Evolutionary conservation across 1,139 yeast species (phyloP).

Genomic region (Lodderomyces orthopsilosis): DNA sequence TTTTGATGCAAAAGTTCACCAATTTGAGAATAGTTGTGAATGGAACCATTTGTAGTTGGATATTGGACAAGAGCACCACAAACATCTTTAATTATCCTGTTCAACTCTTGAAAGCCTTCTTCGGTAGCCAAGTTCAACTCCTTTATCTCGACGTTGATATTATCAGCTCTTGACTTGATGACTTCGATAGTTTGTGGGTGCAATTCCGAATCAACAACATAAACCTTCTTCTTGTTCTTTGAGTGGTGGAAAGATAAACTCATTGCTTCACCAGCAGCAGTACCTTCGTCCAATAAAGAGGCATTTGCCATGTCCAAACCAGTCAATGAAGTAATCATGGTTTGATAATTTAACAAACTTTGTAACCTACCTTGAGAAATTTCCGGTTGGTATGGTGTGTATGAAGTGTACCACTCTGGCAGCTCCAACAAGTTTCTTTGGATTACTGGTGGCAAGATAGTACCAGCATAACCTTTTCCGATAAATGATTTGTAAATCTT

Average conservation of each 20-base stretch:
- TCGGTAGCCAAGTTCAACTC: conserved; percentile 53
- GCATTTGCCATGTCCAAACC: conserved; percentile 94
- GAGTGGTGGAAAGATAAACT: conserved; percentile 68
- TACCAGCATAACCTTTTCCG: conserved; percentile 94
- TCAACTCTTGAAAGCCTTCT: conserved; percentile 44
- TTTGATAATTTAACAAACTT: conserved; percentile 85
- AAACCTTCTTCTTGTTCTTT: conserved; percentile 65
- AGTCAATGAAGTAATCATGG: conserved; percentile 82
- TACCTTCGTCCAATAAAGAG: conserved; percentile 90
- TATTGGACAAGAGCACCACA: conserved; percentile 90
- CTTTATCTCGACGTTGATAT: conserved; percentile 65
- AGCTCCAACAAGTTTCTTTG: conserved; percentile 88
- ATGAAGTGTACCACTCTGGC: conserved; percentile 98
- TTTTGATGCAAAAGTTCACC: conserved; percentile 65
- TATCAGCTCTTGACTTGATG: conserved; percentile 71
- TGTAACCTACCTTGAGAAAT: conserved; percentile 95
- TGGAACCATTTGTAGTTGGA: conserved; percentile 84
- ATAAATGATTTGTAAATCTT: conserved; percentile 69
- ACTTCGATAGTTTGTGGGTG: conserved; percentile 89
- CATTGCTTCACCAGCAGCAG: conserved; percentile 99
- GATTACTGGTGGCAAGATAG: conserved; percentile 85
- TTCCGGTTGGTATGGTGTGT: conserved; percentile 98
- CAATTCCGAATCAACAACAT: conserved; percentile 70
- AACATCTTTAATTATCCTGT: conserved; percentile 36
- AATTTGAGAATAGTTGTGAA: conserved; percentile 52